Evolutionary conservation across 1,284 basidiomycete genomes (phyloP), one percentile per base, ranked within the genome.

Genomic region (Naganishia sp.): DNA sequence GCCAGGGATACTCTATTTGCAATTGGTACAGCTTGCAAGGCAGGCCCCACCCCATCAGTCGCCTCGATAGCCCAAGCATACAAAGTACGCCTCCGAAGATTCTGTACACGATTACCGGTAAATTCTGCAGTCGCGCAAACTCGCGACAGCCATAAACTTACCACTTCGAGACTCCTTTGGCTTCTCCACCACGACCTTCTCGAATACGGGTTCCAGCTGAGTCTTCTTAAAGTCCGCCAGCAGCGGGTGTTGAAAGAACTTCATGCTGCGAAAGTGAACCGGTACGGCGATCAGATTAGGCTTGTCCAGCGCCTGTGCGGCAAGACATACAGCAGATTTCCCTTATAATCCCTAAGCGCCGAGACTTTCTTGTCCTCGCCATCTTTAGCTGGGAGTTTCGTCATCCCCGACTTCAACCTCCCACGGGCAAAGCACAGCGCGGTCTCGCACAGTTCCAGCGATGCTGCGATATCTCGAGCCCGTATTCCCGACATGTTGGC

Each of bases 81-180:
- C 75, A 70, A 73, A 80, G 66, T 79, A 80, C 13, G 77, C 79
- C 69, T 80, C 79, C 55, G 75, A 75, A 10, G 74, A 76, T 69
- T 79, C 77, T 76, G 63, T n/a, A 13, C 42, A 42, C 7, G 57
- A 25, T 39, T 39, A 39, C 3, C 7, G 36, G 13, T 39, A 55
- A 48, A 43, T n/a, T 48, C 39, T 42, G n/a, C 15, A 18, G 18
- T n/a, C n/a, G 15, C 46, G 9, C 15, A 4, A 48, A 44, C 50
- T 6, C 31, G 49, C 18, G 43, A 23, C 31, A 18, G 36, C 39
- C 25, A 18, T 31, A 6, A 31, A 68, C 74, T 61, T 33, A 77
- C 76, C 76, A 15, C 71, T 73, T 21, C 79, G 65, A 6, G 75
- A 76, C 33, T 74, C 74, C 60, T 77, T 75, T 0, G 79, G 79